A percentile compares a stretch with the other conserved stretches of the same genome.
These are phyloP conservation scores for Lavandula angustifolia DNA, from an alignment of 257 asterid genomes.

Conservation along the genomic window DNA sequence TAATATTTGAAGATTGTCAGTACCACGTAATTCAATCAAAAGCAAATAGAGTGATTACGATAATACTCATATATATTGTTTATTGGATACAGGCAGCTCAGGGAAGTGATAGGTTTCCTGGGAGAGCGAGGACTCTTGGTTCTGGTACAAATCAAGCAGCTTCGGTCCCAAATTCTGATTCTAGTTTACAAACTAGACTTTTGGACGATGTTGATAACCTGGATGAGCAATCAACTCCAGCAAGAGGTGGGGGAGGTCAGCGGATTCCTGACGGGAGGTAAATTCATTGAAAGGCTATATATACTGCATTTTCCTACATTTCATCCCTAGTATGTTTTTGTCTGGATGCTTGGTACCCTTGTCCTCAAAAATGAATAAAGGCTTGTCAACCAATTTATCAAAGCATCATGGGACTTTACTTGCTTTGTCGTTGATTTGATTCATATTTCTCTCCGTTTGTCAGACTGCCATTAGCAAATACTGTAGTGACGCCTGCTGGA, in stretches of 20 bases:
- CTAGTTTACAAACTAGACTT: constrained; percentile 76
- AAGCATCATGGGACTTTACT: neutral
- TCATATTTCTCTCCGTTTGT: constrained; percentile 28
- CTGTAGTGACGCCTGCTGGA: constrained; percentile 40
- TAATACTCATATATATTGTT: constrained; percentile 16
- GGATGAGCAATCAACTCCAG: constrained; percentile 43
- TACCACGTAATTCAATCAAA: neutral
- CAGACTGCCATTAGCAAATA: constrained; percentile 48
- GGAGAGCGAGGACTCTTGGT: constrained; percentile 73
- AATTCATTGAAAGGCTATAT: neutral
- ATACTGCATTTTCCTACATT: constrained; percentile 6
- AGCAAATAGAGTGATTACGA: constrained; percentile 14
- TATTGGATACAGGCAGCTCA: constrained; percentile 49
- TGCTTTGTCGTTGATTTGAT: neutral
- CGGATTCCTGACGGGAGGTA: constrained; percentile 54
- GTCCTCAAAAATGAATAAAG: neutral
- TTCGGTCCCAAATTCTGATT: constrained; percentile 50
- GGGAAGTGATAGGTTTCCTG: constrained; percentile 73
- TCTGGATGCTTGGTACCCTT: constrained; percentile 20
- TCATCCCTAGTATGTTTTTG: constrained; percentile 4
- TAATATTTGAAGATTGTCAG: constrained; percentile 5
- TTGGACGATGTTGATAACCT: constrained; percentile 51
- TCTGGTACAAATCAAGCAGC: constrained; percentile 48
- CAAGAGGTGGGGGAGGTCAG: constrained; percentile 42
- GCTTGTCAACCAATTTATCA: neutral